These are phyloP conservation scores for Flaveria floridana DNA, from an alignment of 140 eudicot species.

Conservation along the genomic window DNA sequence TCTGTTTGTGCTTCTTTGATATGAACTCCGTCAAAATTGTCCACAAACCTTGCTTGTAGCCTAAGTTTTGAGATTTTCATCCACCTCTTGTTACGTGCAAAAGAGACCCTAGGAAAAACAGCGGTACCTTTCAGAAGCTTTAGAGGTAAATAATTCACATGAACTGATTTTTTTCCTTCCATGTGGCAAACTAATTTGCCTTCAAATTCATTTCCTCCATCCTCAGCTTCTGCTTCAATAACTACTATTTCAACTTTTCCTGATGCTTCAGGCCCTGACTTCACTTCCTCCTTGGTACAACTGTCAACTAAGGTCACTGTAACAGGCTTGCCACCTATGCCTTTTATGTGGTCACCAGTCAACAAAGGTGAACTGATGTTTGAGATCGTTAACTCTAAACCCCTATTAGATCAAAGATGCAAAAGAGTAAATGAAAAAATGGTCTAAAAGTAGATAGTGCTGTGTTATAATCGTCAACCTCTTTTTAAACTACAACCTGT, in stretches of 20 bases:
- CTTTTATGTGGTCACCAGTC: slow-evolving; percentile 23
- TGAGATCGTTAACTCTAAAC: slow-evolving; percentile 33
- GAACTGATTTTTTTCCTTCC: slow-evolving; percentile 20
- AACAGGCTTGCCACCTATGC: slow-evolving; percentile 21
- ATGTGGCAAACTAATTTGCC: slow-evolving; percentile 5
- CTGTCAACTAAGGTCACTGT: slow-evolving; percentile 30
- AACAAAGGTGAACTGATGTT: slow-evolving; percentile 4
- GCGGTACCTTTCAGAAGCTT: slow-evolving; percentile 23
- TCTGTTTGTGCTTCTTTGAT: slow-evolving; percentile 49
- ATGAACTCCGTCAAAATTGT: slow-evolving; percentile 8
- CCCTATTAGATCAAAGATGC: slow-evolving; percentile 17
- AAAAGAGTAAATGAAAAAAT: background rate
- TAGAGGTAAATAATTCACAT: slow-evolving; percentile 19
- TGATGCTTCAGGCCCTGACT: slow-evolving; percentile 33
- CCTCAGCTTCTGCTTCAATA: slow-evolving; percentile 25
- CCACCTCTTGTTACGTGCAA: slow-evolving; percentile 27
- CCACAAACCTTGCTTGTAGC: slow-evolving; percentile 47
- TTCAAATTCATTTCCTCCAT: background rate
- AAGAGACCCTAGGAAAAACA: slow-evolving; percentile 24
- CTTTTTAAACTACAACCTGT: slow-evolving; percentile 7
- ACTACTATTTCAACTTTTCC: slow-evolving; percentile 35
- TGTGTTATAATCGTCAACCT: background rate
- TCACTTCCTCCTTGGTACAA: slow-evolving; percentile 33
- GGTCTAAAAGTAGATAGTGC: background rate
- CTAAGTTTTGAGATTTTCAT: slow-evolving; percentile 33